phyloP scores from a whole-genome alignment of 192 early-diverging fungal species.

The Radiomyces spectabilis region DNA sequence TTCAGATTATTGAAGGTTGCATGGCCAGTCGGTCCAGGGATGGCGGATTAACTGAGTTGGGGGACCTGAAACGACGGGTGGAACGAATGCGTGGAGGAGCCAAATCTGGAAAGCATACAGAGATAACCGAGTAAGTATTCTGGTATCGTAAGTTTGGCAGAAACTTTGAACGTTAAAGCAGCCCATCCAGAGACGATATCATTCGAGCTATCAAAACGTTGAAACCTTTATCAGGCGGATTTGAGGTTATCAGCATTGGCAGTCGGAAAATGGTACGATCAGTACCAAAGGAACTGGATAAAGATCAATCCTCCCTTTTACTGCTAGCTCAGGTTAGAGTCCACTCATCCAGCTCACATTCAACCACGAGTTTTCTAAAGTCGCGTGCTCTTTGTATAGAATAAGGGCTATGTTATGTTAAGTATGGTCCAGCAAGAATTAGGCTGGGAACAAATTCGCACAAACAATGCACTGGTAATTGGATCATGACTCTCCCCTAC shows the following conservation, averaged over 20 bases:
- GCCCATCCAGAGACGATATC: conserved; percentile 71
- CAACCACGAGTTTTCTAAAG: no score
- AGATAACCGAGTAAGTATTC: conserved; percentile 28
- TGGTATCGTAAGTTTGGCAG: neutral
- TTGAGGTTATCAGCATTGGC: conserved; percentile 77
- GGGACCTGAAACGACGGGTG: conserved; percentile 67
- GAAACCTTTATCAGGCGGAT: conserved; percentile 84
- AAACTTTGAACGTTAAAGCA: neutral
- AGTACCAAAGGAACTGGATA: conserved; percentile 83
- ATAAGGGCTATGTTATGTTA: conserved; percentile 34
- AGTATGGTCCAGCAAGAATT: conserved; percentile 28
- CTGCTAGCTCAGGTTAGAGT: conserved; percentile 60
- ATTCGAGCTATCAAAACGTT: conserved; percentile 77
- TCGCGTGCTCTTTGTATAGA: conserved; percentile 7
- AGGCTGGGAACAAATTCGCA: conserved; percentile 53
- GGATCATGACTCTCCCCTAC: neutral
- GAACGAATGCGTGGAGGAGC: conserved; percentile 54
- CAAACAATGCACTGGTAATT: conserved; percentile 47
- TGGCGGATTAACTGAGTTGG: conserved; percentile 86
- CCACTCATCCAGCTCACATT: no score
- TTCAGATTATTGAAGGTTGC: conserved; percentile 92
- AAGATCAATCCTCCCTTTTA: conserved; percentile 67
- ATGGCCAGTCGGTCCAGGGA: conserved; percentile 75
- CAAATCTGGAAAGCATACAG: conserved; percentile 15
- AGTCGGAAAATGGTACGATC: conserved; percentile 77